Evolutionary conservation across 2,329 filamentous ascomycete species (phyloP).

Genomic region (Cephalotrichum gorgonifer): DNA sequence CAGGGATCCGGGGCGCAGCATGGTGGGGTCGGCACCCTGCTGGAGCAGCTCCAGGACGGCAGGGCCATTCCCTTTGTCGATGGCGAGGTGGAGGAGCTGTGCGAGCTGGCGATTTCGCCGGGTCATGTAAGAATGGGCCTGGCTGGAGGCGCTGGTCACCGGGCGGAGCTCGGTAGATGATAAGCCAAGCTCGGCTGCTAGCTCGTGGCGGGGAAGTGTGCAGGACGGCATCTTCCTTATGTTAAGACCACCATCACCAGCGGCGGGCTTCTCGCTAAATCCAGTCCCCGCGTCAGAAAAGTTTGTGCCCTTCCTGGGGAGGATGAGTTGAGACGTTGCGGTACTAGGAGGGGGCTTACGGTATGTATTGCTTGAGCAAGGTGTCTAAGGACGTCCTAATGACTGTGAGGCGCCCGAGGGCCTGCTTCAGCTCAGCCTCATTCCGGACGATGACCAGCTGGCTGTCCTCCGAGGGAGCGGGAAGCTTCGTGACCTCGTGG

Average conservation of each 20-base stretch:
- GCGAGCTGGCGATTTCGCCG: constrained; percentile 1
- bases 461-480: constrained; percentile 6
- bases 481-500: neutral
- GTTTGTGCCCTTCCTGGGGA: too few species aligned
- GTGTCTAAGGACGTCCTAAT: neutral
- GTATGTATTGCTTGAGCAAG: neutral
- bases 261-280: neutral
- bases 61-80: constrained; percentile 11
- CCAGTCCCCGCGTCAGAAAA: neutral
- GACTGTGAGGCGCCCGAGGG: neutral
- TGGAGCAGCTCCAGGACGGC: constrained; percentile 12
- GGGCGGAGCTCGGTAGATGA: neutral
- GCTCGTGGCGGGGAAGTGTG: neutral
- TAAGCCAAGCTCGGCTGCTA: neutral
- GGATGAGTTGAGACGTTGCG: too few species aligned
- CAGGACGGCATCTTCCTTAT: neutral
- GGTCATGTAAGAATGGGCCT: neutral
- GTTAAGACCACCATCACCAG: neutral
- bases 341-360: neutral
- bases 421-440: constrained; percentile 7
- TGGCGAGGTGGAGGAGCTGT: constrained; percentile 13
- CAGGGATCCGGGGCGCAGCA: constrained; percentile 7
- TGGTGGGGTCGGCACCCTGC: constrained; percentile 12
- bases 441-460: constrained; percentile 12
- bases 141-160: neutral